Evolutionary conservation across 306 rosid genomes (phyloP), one percentile per base, ranked within the genome.

Genomic region (Cucurbita pepo): DNA sequence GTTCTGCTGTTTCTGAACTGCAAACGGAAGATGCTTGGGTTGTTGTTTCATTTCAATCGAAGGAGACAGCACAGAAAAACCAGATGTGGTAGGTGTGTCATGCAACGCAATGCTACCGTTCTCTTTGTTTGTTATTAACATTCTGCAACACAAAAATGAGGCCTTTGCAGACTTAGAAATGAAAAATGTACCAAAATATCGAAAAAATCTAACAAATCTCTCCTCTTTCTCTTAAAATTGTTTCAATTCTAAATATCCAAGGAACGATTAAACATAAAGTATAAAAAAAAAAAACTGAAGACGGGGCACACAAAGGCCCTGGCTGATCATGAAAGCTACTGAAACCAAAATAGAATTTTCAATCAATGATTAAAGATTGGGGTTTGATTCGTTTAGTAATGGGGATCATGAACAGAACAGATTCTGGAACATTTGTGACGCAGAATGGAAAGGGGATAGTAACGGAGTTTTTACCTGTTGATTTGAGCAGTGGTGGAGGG

Each of bases 21-120:
- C 61, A 57, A 84, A 83, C 5, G 88, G 62, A 78, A 53, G 79
- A 12, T 73, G 85, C 65, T 82, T 86, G 8, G 82, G 79, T 53
- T 59, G 65, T 12, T 86, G 65, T 12, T 86, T 86, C 79, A 82
- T 70, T 76, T 82, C 88, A 30, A 80, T 83, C 0, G 88, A 76
- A 6, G 90, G 83, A 53, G 92, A 88, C 30, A 88, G 72, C 84
- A 84, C 83, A 18, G 91, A 83, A 53, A 86, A 86, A 12, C 84
- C 78, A 34, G 85, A 63, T 6, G 71, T 38, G 0, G 83, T 71
- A 4, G 34, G n/a, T 41, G 84, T 69, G 8, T 82, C 85, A 57
- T 85, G 84, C 80, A 74, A 64, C 83, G 86, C 86, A 75, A 77
- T 94, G 44, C 72, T 82, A 0, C 37, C 76, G 64, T 57, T 86